phyloP scores from a whole-genome alignment of 495 filamentous ascomycete species.

The Cercophora newfieldiana region DNA sequence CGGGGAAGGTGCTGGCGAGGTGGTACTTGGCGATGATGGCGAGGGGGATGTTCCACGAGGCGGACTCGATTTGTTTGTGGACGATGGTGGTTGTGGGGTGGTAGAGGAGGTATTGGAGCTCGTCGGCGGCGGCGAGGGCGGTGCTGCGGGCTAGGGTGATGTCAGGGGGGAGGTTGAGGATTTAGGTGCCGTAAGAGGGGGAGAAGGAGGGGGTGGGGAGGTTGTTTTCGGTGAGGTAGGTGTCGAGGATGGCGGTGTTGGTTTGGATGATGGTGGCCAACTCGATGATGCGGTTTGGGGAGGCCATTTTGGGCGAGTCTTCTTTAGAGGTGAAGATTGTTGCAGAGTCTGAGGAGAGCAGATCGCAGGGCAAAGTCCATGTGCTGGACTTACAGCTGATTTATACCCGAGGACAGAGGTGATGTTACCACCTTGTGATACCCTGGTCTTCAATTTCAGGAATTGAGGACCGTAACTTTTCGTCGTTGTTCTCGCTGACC shows the following conservation, averaged over 20 bases:
- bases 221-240: slow-evolving; percentile 1
- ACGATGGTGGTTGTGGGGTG: background rate
- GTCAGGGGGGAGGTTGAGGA: background rate
- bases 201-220: background rate
- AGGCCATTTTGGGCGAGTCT: background rate
- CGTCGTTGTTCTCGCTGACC: background rate
- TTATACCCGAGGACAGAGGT: background rate
- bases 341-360: background rate
- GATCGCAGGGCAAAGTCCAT: background rate
- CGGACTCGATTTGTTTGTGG: background rate
- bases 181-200: background rate
- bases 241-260: background rate
- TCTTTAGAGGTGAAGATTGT: background rate
- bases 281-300: background rate
- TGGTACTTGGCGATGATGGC: background rate
- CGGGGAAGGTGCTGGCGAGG: background rate
- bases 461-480: background rate
- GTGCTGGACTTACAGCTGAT: background rate
- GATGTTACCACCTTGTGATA: background rate
- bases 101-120: background rate
- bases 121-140: background rate
- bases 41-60: background rate
- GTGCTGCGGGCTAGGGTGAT: background rate
- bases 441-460: background rate
- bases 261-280: background rate